Evolutionary conservation across 768 basidiomycete genomes (phyloP).

Genomic region (Cubamyces lactineus): DNA sequence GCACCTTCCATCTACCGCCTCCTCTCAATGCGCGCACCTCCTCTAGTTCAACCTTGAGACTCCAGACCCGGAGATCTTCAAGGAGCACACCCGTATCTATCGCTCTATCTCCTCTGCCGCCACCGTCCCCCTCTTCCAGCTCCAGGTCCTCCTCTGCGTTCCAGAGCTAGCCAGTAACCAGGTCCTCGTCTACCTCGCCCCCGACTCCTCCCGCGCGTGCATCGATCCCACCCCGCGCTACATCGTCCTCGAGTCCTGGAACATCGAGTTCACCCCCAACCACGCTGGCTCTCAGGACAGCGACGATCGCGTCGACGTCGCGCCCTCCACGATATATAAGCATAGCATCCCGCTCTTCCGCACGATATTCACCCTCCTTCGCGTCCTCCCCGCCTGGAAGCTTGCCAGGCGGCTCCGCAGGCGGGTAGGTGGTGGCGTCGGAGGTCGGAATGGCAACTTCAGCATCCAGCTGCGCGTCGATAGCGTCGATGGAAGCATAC

Average conservation of each 20-base stretch:
- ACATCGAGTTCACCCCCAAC: constrained; percentile 47
- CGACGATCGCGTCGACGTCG: constrained; percentile 47
- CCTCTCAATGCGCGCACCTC: constrained; percentile 10
- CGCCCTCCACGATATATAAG: constrained; percentile 81
- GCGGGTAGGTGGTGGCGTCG: constrained; percentile 37
- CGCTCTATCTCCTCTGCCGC: constrained; percentile 52
- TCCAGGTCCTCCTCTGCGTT: constrained; percentile 71
- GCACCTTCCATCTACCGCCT: background rate
- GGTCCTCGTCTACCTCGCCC: constrained; percentile 67
- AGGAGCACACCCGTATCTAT: constrained; percentile 63
- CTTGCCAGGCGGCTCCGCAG: constrained; percentile 63
- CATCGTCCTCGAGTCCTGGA: constrained; percentile 77
- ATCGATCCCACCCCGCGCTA: constrained; percentile 70
- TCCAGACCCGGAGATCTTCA: constrained; percentile 70
- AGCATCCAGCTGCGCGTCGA: constrained; percentile 53
- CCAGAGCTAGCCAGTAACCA: constrained; percentile 73
- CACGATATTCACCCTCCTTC: constrained; percentile 71
- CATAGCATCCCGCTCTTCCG: constrained; percentile 83
- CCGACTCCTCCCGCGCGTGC: constrained; percentile 60
- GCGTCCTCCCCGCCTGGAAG: constrained; percentile 79
- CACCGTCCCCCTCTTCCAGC: constrained; percentile 54
- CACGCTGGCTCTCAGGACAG: constrained; percentile 18
- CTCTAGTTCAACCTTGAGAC: constrained; percentile 81
- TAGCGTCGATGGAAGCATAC: constrained; percentile 35
- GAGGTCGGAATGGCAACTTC: constrained; percentile 46